Conservation (phyloP, 177 flowering plant genomes). For the Telopea speciosissima region DNA sequence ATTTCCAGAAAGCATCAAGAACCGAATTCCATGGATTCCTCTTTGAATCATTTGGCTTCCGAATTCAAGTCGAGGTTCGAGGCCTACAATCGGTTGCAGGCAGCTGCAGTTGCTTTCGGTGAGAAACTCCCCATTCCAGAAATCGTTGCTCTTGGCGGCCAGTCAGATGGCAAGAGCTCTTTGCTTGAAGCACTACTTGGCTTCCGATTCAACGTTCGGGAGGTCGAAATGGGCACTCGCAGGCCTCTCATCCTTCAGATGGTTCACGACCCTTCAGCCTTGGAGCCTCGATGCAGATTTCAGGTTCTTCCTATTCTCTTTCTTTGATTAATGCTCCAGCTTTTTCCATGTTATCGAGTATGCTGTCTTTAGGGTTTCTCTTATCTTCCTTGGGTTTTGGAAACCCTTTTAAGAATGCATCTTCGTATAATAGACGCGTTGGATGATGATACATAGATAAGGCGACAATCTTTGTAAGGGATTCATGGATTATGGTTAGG, state of each 20-base stretch:
- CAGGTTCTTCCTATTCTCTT: slow-evolving; percentile 46
- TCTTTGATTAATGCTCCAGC: too few species aligned
- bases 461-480: neutral
- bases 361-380: too few species aligned
- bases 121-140: slow-evolving; percentile 98
- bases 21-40: slow-evolving; percentile 9
- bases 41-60: slow-evolving; percentile 13
- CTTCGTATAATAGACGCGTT: too few species aligned
- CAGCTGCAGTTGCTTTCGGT: slow-evolving; percentile 95
- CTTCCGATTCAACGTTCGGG: slow-evolving; percentile 91
- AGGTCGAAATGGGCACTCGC: slow-evolving; percentile 98
- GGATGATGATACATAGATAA: too few species aligned
- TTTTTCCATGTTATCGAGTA: neutral
- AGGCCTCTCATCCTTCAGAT: slow-evolving; percentile 93
- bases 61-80: slow-evolving; percentile 61
- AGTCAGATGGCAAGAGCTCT: slow-evolving; percentile 97
- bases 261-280: slow-evolving; percentile 81
- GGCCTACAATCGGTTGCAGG: slow-evolving; percentile 95
- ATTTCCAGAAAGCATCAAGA: neutral
- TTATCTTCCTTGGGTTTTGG: too few species aligned
- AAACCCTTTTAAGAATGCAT: too few species aligned
- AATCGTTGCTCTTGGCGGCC: slow-evolving; percentile 95
- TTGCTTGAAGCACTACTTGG: slow-evolving; percentile 95
- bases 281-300: slow-evolving; percentile 89
- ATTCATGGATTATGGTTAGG: neutral